Percentiles rank a stretch among this genome's conserved stretches.
Conservation (phyloP, 169 alveolate species). For the Cryptosporidium meleagridis region DNA sequence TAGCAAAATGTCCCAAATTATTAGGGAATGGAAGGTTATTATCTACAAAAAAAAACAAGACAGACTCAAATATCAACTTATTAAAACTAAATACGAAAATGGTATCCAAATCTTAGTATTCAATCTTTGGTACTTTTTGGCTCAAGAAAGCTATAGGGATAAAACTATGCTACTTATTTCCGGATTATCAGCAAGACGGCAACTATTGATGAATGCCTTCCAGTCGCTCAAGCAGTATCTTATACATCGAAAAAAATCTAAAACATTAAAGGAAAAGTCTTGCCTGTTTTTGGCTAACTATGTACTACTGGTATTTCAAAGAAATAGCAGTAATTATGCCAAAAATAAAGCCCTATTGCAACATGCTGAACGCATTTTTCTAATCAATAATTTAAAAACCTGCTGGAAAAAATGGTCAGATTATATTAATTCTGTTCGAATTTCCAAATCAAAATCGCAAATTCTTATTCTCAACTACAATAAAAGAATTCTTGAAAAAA, state of each 20-base stretch:
- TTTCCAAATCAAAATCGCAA: not conserved
- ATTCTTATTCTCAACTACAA: not conserved
- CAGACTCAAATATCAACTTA: not conserved
- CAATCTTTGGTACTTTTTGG: not conserved
- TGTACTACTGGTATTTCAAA: constrained; percentile 5
- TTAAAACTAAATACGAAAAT: not conserved
- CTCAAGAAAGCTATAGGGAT: constrained; percentile 53
- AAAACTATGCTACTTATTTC: constrained; percentile 36
- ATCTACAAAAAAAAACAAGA: not conserved
- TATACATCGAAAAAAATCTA: not conserved
- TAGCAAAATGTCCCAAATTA: not conserved
- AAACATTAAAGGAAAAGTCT: constrained; percentile 5
- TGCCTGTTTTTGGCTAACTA: not conserved
- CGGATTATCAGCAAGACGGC: constrained; percentile 55
- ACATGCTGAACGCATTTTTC: not conserved
- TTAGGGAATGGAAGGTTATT: not conserved
- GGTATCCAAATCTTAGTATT: not conserved
- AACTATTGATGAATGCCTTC: not conserved
- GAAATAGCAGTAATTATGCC: constrained; percentile 3
- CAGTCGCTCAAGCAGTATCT: constrained; percentile 3
- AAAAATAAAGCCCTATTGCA: not conserved
- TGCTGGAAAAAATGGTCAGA: constrained; percentile 17
- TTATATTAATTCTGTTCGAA: not conserved
- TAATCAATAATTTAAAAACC: not conserved
- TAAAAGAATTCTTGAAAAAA: not conserved